Base-by-base conservation (phyloP, 306 rosid genomes). In the Fragaria iinumae region DNA sequence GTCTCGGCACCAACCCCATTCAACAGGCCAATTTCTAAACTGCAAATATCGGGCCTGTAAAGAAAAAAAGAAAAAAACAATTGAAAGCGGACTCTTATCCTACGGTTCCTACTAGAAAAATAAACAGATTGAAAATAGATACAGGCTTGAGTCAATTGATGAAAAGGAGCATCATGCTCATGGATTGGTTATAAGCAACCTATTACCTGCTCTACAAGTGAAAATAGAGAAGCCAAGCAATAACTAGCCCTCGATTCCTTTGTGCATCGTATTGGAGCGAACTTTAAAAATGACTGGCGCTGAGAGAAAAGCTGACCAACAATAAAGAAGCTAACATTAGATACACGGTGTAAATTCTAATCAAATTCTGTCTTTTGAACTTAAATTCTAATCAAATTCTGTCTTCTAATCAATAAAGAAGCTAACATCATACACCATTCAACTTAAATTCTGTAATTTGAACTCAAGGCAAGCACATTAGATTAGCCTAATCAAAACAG, bases 1-100 rank as follows among this genome's bases (percentile, higher is more conserved):
- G 76, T 91, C 98, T 52, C 95, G 90, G 81, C 98, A 91, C 98
- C 98, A 94, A 69, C 98, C 98, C 98, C 98, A 91, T 83, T 91
- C 97, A 38, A 77, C 97, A 39, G 96, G 98, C 97, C 93, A 91
- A 44, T 84, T 87, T 14, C 89, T 87, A 80, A 94, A 90, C 79
- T 83, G 88, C 78, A 94, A 86, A 85, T 86, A 87, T 14, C 90
- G 80, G 23, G 93, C 68, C 98, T 94, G 90, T 70, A 68, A 63
- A n/a, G n/a, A n/a, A 71, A 80, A 57, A 75, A 73, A 0, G 25
- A 52, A 43, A 68, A 43, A 34, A 13, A 79, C 17, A 69, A 43
- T 20, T 27, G 47, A 21, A 57, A 57, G 65, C 7, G 47, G 62
- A 49, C 34, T 32, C 44, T 70, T 32, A 32, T 78, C 76, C 73